A percentile compares a stretch with the other conserved stretches of the same genome.
Conservation (phyloP, 2,329 filamentous ascomycete genomes). For the Pochonia chlamydosporia region DNA sequence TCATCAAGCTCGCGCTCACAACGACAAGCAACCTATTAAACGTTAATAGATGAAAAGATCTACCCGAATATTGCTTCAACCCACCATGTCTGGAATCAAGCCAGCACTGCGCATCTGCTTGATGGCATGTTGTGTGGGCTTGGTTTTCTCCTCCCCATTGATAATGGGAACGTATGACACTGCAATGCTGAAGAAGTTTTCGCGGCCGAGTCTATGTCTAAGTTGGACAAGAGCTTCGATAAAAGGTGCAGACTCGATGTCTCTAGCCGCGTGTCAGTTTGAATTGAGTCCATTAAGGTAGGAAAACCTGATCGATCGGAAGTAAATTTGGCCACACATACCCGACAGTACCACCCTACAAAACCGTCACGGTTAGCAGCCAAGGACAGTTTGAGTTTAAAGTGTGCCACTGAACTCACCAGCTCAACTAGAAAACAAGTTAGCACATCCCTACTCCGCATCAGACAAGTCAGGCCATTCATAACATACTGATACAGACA, state of each 20-base stretch:
- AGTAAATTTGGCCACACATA: neutral
- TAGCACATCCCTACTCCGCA: neutral
- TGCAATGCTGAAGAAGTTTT: slow-evolving; percentile 83
- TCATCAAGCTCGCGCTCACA: slow-evolving; percentile 73
- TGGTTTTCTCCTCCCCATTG: slow-evolving; percentile 80
- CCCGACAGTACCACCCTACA: slow-evolving; percentile 55
- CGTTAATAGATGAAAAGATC: neutral
- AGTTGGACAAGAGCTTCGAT: slow-evolving; percentile 82
- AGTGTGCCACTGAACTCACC: neutral
- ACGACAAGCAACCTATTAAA: slow-evolving; percentile 75
- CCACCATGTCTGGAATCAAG: slow-evolving; percentile 62
- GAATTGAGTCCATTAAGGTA: no score
- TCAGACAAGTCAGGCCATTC: neutral
- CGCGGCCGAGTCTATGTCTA: slow-evolving; percentile 62
- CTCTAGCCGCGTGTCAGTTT: slow-evolving; percentile 38
- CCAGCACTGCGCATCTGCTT: slow-evolving; percentile 78
- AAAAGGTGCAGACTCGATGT: slow-evolving; percentile 79
- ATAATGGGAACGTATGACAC: slow-evolving; percentile 74
- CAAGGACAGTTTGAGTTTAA: no score
- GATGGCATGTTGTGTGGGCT: slow-evolving; percentile 91
- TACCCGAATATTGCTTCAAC: neutral
- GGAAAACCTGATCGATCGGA: no score
- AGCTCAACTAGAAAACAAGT: neutral
- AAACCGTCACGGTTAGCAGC: no score
- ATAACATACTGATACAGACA: slow-evolving; percentile 74